Conservation (phyloP, 352 stramenopile genomes). For the Globisporangium okanoganense region DNA sequence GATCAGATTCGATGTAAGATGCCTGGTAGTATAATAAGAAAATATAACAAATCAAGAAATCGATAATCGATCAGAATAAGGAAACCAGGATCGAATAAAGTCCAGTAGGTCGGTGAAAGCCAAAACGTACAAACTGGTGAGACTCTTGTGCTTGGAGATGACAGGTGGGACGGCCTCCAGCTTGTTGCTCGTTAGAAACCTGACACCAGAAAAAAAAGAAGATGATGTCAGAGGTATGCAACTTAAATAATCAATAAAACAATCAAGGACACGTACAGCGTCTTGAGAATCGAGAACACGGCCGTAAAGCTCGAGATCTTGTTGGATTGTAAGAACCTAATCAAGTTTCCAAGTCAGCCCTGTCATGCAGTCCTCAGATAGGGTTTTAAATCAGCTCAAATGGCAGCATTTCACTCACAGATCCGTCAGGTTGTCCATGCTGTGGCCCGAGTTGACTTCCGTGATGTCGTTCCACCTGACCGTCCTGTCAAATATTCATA, state of each 20-base stretch:
- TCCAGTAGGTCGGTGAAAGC: background rate
- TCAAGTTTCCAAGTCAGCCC: background rate
- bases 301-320: background rate
- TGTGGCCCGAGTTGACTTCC: background rate
- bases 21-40: background rate
- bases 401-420: background rate
- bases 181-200: conserved; percentile 4
- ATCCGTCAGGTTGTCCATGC: background rate
- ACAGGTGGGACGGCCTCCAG: background rate
- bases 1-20: background rate
- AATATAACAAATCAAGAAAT: background rate
- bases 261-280: background rate
- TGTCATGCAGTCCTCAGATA: too few species aligned
- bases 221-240: too few species aligned
- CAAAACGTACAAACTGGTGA: background rate
- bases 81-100: too few species aligned
- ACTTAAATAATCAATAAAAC: too few species aligned
- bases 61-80: too few species aligned
- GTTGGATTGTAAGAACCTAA: background rate
- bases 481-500: background rate
- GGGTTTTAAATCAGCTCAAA: too few species aligned
- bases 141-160: background rate
- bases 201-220: background rate
- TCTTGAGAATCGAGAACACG: background rate
- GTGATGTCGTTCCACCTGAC: background rate